Evolutionary conservation across 805 yeast species (phyloP).

Genomic region (Citeromyces nyonsensis): DNA sequence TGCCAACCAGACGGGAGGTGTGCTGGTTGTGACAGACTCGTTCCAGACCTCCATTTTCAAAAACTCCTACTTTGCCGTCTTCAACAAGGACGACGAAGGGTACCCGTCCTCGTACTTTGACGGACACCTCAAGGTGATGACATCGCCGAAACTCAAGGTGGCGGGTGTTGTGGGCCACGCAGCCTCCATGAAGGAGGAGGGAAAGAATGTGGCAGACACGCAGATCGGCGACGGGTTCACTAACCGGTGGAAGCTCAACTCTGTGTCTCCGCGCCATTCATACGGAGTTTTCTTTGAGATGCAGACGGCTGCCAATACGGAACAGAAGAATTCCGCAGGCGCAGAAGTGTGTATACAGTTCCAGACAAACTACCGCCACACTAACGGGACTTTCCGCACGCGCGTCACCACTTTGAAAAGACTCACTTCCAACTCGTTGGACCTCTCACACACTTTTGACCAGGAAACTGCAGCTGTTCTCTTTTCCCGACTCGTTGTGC

Average conservation of each 20-base stretch:
- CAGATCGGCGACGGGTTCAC: slow-evolving; percentile 94
- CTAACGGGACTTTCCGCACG: slow-evolving; percentile 80
- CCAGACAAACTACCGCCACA: slow-evolving; percentile 85
- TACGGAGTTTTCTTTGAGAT: slow-evolving; percentile 87
- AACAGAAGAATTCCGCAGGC: slow-evolving; percentile 20
- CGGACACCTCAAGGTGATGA: slow-evolving; percentile 76
- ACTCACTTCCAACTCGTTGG: slow-evolving; percentile 32
- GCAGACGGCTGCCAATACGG: slow-evolving; percentile 29
- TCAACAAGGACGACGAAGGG: slow-evolving; percentile 78
- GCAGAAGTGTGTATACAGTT: slow-evolving; percentile 42
- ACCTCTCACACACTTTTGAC: slow-evolving; percentile 59
- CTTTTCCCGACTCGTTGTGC: slow-evolving; percentile 82
- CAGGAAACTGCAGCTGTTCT: slow-evolving; percentile 97
- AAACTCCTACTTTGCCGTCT: slow-evolving; percentile 78
- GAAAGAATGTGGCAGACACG: slow-evolving; percentile 72
- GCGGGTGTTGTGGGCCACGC: slow-evolving; percentile 94
- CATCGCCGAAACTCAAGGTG: slow-evolving; percentile 75
- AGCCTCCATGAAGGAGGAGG: slow-evolving; percentile 50
- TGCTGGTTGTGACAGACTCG: slow-evolving; percentile 75
- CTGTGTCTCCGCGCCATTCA: slow-evolving; percentile 76
- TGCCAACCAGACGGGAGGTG: slow-evolving; percentile 83
- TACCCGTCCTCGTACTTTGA: slow-evolving; percentile 81
- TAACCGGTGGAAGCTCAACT: slow-evolving; percentile 73
- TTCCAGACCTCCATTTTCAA: slow-evolving; percentile 91
- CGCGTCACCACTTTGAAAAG: slow-evolving; percentile 79